Conservation (phyloP, 768 basidiomycete species). For the Pleurotus giganteus region DNA sequence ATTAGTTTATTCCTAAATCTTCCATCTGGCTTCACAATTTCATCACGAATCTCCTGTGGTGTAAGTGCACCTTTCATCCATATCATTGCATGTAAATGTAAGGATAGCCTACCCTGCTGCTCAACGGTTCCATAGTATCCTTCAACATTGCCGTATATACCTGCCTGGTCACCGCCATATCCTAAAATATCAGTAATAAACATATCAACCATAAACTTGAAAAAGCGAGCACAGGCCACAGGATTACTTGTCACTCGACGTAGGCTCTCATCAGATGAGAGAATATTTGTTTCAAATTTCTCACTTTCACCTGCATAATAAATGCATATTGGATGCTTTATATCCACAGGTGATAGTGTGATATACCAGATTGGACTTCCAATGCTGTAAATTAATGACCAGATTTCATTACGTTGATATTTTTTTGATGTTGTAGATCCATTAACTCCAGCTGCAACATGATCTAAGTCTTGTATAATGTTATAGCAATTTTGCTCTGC, state of each 20-base stretch:
- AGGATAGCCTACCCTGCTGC: slow-evolving; percentile 26
- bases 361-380: slow-evolving; percentile 19
- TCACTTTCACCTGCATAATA: slow-evolving; percentile 21
- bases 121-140: slow-evolving; percentile 31
- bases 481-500: slow-evolving; percentile 33
- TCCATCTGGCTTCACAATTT: slow-evolving; percentile 17
- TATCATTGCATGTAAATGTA: slow-evolving; percentile 28
- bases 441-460: slow-evolving; percentile 27
- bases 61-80: slow-evolving; percentile 25
- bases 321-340: slow-evolving; percentile 13
- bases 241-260: slow-evolving; percentile 21
- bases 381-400: slow-evolving; percentile 16
- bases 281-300: too few species aligned
- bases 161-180: slow-evolving; percentile 7
- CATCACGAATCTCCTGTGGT: slow-evolving; percentile 32
- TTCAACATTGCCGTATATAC: slow-evolving; percentile 18
- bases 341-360: background rate
- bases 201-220: slow-evolving; percentile 24
- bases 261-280: slow-evolving; percentile 15
- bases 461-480: slow-evolving; percentile 32
- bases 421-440: slow-evolving; percentile 20
- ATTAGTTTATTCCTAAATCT: slow-evolving; percentile 14
- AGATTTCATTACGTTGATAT: slow-evolving; percentile 3
- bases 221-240: slow-evolving; percentile 30
- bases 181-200: slow-evolving; percentile 25